These are phyloP conservation scores for Glomus cerebriforme DNA, from an alignment of 192 early-diverging fungal genomes.

Conservation along the genomic window DNA sequence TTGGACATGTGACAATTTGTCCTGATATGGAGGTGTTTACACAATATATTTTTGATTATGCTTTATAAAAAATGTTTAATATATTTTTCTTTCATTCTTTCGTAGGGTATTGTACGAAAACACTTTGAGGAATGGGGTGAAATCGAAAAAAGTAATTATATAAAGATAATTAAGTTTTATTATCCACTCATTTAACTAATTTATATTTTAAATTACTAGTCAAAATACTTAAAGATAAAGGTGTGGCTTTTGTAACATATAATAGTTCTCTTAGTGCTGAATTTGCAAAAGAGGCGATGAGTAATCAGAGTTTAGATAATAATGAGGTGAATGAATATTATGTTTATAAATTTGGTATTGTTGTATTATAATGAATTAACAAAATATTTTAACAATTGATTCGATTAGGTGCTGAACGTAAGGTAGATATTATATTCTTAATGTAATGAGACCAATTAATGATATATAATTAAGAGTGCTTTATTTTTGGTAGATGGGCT, in stretches of 20 bases:
- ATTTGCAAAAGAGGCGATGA: conserved; percentile 91
- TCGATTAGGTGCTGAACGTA: conserved; percentile 37
- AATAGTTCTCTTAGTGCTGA: conserved; percentile 70
- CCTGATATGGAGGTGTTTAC: conserved; percentile 45
- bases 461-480: not conserved
- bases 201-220: conserved; percentile 51
- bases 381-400: not conserved
- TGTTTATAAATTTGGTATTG: not conserved
- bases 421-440: conserved; percentile 18
- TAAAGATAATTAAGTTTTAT: not conserved
- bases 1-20: conserved; percentile 57
- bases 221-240: conserved; percentile 66
- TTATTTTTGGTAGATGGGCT: conserved; percentile 75
- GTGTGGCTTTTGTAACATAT: conserved; percentile 85
- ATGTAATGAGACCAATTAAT: conserved; percentile 15
- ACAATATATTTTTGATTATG: too few relatives aligned
- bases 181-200: not conserved
- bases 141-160: conserved; percentile 63
- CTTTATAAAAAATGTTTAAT: not conserved
- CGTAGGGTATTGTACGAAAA: conserved; percentile 50
- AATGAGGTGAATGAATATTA: conserved; percentile 60
- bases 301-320: conserved; percentile 73
- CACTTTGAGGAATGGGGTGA: conserved; percentile 80
- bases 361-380: not conserved
- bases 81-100: not conserved